Conservation (phyloP, 1,284 basidiomycete species). For the Ustilago bromivora region DNA sequence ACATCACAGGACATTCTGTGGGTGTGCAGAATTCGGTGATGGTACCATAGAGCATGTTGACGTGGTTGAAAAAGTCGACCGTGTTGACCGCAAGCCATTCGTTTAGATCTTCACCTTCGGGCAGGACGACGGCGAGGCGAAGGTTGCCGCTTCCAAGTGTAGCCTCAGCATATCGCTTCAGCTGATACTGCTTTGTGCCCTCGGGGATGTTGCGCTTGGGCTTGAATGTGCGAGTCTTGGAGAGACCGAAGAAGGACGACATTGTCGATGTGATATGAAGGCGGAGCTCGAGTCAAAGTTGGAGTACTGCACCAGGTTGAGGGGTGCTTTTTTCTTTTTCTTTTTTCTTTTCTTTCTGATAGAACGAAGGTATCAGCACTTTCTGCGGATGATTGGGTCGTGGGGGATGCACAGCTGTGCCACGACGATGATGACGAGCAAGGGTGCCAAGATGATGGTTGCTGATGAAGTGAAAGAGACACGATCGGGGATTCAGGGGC, state of each 20-base stretch:
- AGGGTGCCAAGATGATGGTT: not conserved
- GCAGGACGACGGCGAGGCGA: slow-evolving; percentile 64
- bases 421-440: not conserved
- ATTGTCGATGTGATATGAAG: slow-evolving; percentile 22
- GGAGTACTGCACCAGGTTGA: too few relatives aligned
- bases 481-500: slow-evolving; percentile 5
- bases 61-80: slow-evolving; percentile 70
- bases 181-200: slow-evolving; percentile 95
- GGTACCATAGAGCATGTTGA: slow-evolving; percentile 70
- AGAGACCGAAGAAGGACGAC: slow-evolving; percentile 65
- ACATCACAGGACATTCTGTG: slow-evolving; percentile 91
- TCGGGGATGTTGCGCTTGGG: slow-evolving; percentile 93
- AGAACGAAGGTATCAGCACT: not conserved
- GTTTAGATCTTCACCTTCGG: slow-evolving; percentile 67
- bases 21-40: slow-evolving; percentile 69
- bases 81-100: slow-evolving; percentile 70
- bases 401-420: not conserved
- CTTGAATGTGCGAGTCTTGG: slow-evolving; percentile 93
- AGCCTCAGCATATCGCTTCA: slow-evolving; percentile 96
- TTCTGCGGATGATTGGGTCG: not conserved
- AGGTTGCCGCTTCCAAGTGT: slow-evolving; percentile 78
- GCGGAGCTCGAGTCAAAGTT: not conserved
- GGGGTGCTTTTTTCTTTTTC: too few relatives aligned
- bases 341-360: too few relatives aligned
- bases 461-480: not conserved